Percentiles rank a stretch among this genome's conserved stretches.
Conservation (phyloP, 2,329 filamentous ascomycete genomes). For the Coleophoma eucalyptorum region DNA sequence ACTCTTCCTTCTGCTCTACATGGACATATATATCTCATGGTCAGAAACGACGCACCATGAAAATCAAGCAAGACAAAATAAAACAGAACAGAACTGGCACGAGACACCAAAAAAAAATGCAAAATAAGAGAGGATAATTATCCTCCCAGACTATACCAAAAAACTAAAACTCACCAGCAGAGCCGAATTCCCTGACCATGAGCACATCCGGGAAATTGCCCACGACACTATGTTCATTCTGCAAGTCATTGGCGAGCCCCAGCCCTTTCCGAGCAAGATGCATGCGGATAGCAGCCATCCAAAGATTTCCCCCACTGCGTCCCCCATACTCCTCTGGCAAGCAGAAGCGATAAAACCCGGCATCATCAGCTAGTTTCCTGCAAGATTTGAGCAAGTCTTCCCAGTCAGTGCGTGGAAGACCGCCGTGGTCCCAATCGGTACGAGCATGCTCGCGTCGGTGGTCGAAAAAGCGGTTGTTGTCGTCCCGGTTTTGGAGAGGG, state of each 20-base stretch:
- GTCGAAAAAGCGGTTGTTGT: conserved; percentile 64
- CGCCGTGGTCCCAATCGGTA: conserved; percentile 48
- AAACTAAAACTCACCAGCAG: conserved; percentile 6
- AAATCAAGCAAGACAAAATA: neutral
- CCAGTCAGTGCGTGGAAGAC: conserved; percentile 55
- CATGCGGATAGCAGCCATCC: conserved; percentile 60
- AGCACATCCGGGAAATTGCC: conserved; percentile 60
- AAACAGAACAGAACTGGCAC: neutral
- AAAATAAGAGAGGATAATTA: too few species aligned
- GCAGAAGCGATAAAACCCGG: conserved; percentile 57
- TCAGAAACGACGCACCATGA: too few species aligned
- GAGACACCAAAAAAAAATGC: neutral
- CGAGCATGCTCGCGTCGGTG: conserved; percentile 58
- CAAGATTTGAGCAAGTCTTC: conserved; percentile 48
- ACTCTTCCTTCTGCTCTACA: conserved; percentile 45
- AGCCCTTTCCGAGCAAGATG: conserved; percentile 56
- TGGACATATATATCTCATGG: neutral
- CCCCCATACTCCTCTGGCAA: conserved; percentile 54
- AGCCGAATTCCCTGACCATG: conserved; percentile 60
- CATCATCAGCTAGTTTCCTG: conserved; percentile 48
- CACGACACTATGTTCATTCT: conserved; percentile 59
- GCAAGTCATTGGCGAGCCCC: conserved; percentile 59
- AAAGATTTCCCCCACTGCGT: conserved; percentile 46
- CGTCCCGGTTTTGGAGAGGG: conserved; percentile 52
- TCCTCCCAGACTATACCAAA: too few species aligned